These are phyloP conservation scores for Collybia sordida DNA, from an alignment of 768 basidiomycete genomes.

Conservation along the genomic window DNA sequence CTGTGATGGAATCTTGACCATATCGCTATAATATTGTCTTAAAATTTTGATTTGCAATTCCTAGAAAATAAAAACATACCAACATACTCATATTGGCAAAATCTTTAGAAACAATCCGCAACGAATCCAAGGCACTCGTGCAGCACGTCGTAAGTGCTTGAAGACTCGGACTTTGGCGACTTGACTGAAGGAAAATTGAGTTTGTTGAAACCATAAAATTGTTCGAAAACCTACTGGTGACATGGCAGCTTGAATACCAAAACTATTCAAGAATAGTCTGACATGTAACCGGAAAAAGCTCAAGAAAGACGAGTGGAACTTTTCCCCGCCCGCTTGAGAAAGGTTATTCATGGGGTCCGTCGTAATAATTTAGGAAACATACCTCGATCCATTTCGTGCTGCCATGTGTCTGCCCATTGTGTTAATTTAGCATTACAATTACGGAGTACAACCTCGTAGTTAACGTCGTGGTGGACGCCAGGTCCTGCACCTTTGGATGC, in stretches of 20 bases:
- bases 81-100: conserved; percentile 75
- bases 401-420: conserved; percentile 73
- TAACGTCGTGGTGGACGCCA: conserved; percentile 58
- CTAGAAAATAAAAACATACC: conserved; percentile 36
- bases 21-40: conserved; percentile 56
- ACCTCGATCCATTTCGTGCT: conserved; percentile 73
- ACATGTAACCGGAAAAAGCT: conserved; percentile 77
- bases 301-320: conserved; percentile 76
- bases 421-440: conserved; percentile 73
- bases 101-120: conserved; percentile 72
- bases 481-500: conserved; percentile 42
- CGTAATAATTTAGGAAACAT: conserved; percentile 9
- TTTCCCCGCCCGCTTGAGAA: conserved; percentile 61
- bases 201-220: conserved; percentile 1
- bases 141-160: conserved; percentile 73
- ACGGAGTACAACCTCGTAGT: conserved; percentile 69
- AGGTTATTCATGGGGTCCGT: conserved; percentile 5
- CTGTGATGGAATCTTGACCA: conserved; percentile 79
- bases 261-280: conserved; percentile 80
- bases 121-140: conserved; percentile 67
- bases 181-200: conserved; percentile 38
- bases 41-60: background rate
- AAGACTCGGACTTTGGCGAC: conserved; percentile 57
- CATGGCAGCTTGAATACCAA: conserved; percentile 70
- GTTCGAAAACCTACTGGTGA: conserved; percentile 42